A percentile compares a stretch with the other conserved stretches of the same genome.
These are phyloP conservation scores for Botryotinia globosa DNA, from an alignment of 2,329 filamentous ascomycete species.

Conservation along the genomic window DNA sequence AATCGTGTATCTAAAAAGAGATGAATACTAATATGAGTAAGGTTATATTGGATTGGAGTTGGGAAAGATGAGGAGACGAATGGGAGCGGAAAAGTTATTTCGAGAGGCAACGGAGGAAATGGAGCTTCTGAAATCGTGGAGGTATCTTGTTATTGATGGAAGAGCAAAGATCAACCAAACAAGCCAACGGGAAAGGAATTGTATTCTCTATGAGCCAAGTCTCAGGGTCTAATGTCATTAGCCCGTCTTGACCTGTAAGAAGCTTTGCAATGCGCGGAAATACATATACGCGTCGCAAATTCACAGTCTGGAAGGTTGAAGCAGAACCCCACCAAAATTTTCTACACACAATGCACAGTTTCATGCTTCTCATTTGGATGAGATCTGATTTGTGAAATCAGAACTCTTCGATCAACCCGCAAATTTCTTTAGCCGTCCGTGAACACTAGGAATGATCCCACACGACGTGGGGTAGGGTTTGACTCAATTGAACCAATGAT, in stretches of 20 bases:
- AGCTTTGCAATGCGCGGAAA: background rate
- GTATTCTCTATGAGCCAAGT: background rate
- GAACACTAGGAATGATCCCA: background rate
- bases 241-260: background rate
- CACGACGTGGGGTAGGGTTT: background rate
- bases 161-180: background rate
- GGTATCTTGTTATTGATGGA: background rate
- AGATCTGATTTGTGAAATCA: background rate
- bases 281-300: background rate
- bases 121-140: background rate
- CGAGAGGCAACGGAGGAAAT: slow-evolving; percentile 1
- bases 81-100: background rate
- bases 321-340: background rate
- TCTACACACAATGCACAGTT: background rate
- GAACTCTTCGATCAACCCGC: background rate
- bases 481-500: slow-evolving; percentile 14
- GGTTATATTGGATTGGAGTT: background rate
- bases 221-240: slow-evolving; percentile 1
- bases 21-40: background rate
- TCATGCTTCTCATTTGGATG: background rate
- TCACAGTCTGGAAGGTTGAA: background rate
- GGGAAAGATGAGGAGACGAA: background rate
- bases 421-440: slow-evolving; percentile 16
- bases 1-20: background rate
- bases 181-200: background rate